Evolutionary conservation across 2,329 filamentous ascomycete species (phyloP).

Genomic region (Pseudocercospora eumusae): DNA sequence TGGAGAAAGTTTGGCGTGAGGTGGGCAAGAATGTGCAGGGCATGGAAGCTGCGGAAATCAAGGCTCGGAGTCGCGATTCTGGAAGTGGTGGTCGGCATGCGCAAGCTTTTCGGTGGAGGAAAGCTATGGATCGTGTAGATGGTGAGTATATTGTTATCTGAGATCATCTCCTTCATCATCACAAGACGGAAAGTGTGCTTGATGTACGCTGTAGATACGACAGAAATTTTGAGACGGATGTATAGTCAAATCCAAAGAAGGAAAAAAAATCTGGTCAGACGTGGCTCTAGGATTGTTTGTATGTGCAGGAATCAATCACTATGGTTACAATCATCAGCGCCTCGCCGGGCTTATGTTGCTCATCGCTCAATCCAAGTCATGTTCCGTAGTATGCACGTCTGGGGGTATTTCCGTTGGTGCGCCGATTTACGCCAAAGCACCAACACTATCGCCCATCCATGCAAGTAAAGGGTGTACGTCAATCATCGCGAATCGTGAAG

Average conservation of each 20-base stretch:
- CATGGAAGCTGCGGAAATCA: slow-evolving; percentile 33
- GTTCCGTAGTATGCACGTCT: slow-evolving; percentile 24
- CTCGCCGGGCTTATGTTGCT: slow-evolving; percentile 22
- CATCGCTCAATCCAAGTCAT: slow-evolving; percentile 19
- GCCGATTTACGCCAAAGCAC: slow-evolving; percentile 27
- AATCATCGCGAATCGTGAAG: slow-evolving; percentile 18
- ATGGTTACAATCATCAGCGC: slow-evolving; percentile 23
- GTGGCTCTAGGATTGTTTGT: background rate
- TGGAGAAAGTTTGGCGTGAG: slow-evolving; percentile 77
- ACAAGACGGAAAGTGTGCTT: slow-evolving; percentile 7
- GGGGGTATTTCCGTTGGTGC: slow-evolving; percentile 27
- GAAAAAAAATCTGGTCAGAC: background rate
- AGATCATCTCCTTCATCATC: too few species aligned
- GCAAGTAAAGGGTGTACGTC: background rate
- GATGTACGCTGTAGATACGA: slow-evolving; percentile 10
- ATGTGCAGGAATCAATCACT: too few species aligned
- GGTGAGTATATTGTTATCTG: slow-evolving; percentile 56
- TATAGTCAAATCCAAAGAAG: background rate
- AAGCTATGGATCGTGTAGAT: slow-evolving; percentile 53
- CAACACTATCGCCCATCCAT: slow-evolving; percentile 23
- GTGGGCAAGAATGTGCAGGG: slow-evolving; percentile 30
- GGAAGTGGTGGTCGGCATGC: slow-evolving; percentile 35
- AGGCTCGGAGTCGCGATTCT: slow-evolving; percentile 34
- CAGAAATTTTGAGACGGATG: background rate
- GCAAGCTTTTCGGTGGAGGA: slow-evolving; percentile 52